Conservation (phyloP, 768 basidiomycete species). For the Tylopilus rubrobrunneus region DNA sequence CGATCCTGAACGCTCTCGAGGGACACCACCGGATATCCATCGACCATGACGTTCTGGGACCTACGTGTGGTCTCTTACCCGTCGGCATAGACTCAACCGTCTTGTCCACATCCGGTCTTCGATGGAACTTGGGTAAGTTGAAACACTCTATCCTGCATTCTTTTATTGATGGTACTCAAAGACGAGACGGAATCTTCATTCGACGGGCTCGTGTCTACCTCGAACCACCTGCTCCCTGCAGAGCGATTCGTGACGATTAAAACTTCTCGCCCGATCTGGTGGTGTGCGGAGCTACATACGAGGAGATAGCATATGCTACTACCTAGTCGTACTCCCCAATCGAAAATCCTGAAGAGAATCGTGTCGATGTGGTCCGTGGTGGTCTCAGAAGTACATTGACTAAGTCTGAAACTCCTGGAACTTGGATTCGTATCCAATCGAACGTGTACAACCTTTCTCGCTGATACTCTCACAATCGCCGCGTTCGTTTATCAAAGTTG, state of each 20-base stretch:
- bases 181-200: slow-evolving; percentile 71
- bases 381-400: too few species aligned
- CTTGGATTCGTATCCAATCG: too few species aligned
- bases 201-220: slow-evolving; percentile 84
- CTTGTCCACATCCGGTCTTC: slow-evolving; percentile 78
- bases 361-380: too few species aligned
- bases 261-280: slow-evolving; percentile 84
- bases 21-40: slow-evolving; percentile 80
- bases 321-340: too few species aligned
- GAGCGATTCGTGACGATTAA: slow-evolving; percentile 64
- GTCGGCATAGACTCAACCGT: slow-evolving; percentile 75
- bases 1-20: slow-evolving; percentile 36
- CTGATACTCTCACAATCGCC: too few species aligned
- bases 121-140: slow-evolving; percentile 82
- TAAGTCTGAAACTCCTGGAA: too few species aligned
- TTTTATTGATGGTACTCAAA: slow-evolving; percentile 26
- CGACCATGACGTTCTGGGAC: slow-evolving; percentile 70
- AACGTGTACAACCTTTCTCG: too few species aligned
- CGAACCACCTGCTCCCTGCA: slow-evolving; percentile 80
- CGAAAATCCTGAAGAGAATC: too few species aligned
- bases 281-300: slow-evolving; percentile 71
- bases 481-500: too few species aligned
- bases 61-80: slow-evolving; percentile 93
- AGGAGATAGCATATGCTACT: not conserved
- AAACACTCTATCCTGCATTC: not conserved